Evolutionary conservation across 305 asterid species (phyloP).

Genomic region (Plantago coronopus): DNA sequence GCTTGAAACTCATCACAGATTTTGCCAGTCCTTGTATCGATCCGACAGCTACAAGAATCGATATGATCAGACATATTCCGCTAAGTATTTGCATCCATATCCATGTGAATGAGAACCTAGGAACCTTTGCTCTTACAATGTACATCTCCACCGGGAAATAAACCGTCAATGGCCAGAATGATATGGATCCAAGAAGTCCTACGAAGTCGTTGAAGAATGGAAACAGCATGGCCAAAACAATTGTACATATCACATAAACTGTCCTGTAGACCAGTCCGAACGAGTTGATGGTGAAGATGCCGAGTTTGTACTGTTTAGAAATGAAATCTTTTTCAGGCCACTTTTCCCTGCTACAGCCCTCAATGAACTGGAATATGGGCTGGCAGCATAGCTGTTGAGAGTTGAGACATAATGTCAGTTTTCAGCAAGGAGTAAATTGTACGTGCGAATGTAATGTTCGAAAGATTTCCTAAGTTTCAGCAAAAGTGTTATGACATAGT

Average conservation of each 20-base stretch:
- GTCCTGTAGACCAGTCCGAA: conserved; percentile 44
- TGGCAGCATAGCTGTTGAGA: conserved; percentile 43
- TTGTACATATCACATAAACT: conserved; percentile 33
- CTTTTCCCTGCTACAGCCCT: conserved; percentile 21
- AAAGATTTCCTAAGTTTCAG: too few relatives aligned
- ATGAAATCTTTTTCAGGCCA: conserved; percentile 31
- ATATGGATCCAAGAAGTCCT: conserved; percentile 40
- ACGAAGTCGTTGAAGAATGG: conserved; percentile 53
- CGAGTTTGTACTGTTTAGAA: conserved; percentile 22
- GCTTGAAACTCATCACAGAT: conserved; percentile 26
- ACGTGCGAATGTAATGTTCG: too few relatives aligned
- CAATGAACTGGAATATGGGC: conserved; percentile 44
- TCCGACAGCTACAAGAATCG: conserved; percentile 59
- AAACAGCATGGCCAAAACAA: conserved; percentile 36
- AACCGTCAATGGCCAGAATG: conserved; percentile 49
- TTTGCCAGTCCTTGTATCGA: conserved; percentile 45
- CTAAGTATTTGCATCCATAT: conserved; percentile 35
- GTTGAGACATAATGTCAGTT: not conserved
- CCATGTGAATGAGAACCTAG: conserved; percentile 34
- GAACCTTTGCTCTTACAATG: conserved; percentile 30
- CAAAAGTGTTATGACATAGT: not conserved
- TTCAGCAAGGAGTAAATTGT: too few relatives aligned
- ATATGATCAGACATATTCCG: conserved; percentile 33
- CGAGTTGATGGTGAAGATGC: conserved; percentile 22
- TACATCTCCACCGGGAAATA: conserved; percentile 53